Base-by-base conservation (phyloP, 306 rosid genomes). In the Trifolium fragiferum region DNA sequence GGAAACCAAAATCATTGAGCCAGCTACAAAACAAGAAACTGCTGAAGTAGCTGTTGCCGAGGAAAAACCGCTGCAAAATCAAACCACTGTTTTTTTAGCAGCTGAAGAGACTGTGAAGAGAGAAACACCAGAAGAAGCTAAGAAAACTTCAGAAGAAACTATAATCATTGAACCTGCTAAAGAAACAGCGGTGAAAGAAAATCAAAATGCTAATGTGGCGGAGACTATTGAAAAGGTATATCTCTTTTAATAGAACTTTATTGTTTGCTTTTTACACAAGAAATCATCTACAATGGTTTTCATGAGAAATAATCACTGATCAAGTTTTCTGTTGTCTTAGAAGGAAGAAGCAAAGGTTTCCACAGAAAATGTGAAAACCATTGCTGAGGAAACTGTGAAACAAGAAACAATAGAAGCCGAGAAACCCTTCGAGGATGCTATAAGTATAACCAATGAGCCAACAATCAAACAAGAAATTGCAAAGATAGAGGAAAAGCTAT, bases 341-440 rank as follows among this genome's bases (percentile, higher is more conserved):
- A 76, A 72, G 38, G 82, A 81, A 68, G 82, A 62, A 20, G 37
- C 53, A 54, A 78, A 72, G 72, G 73, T 10, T 49, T 21, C 63
- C 44, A 37, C 55, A 46, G 76, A 73, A 66, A 80, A 54, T 47
- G 83, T 66, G 15, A 68, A 84, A 46, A 53, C 70, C 7, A 12
- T 43, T 14, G 73, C 3, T 38, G 83, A 68, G 75, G 86, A 65
- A 70, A 21, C 27, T 25, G 76, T 19, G 62, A 84, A 43, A 62
- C 49, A 76, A 74, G 82, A 62, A 37, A 32, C 50, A 4, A 12
- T 11, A 4, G 80, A 57, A 16, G 49, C 32, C 2, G 8, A 72
- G 33, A 77, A 82, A 40, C 44, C 76, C 40, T 61, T 20, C 2
- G 79, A 40, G 27, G 75, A 73, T 21, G 2, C 50, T 62, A 43